Evolutionary conservation across 2,329 filamentous ascomycete species (phyloP), one percentile per base, ranked within the genome.

Genomic region (Zopfia rhizophila): DNA sequence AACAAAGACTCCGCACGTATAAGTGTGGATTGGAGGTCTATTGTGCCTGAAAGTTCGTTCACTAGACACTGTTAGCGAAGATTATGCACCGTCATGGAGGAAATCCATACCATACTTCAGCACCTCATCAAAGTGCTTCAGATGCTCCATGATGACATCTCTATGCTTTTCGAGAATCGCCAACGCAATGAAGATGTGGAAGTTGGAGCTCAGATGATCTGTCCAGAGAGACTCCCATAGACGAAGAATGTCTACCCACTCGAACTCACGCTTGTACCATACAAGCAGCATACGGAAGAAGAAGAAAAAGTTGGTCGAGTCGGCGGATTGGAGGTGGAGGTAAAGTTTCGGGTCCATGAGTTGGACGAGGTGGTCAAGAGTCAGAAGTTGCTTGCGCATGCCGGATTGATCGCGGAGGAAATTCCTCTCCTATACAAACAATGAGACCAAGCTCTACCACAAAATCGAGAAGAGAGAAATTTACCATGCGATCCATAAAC

Each of bases 241-340:
- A 13, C 89, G 83, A 23, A 97, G 76, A 8, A 96, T 85, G 64
- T 97, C 91, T 35, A 82, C 71, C 90, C 93, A 99, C 57, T 85
- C 82, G 62, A 99, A 99, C 72, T 99, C 94, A 35, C 94, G 88
- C 78, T 99, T 99, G 73, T 94, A 99, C 94, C 94, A 99, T 7
- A 99, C 94, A 1, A 99, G 80, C 23, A 99, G 80, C 94, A 97
- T 97, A 49, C 94, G 89, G 83, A 97, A 99, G 79, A 99, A 97
- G 78, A 99, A 99, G 75, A 99, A 99, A 74, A 99, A 99, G 71
- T 99, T 99, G 17, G 94, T 99, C 64, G 89, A 95, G 63, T 99
- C 95, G 14, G 92, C 90, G 12, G 83, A 86, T 70, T 96, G 85
- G 0, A 99, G 83, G 62, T 99, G 94, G 2, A 89, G 80, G 73